Base-by-base conservation (phyloP, 2,329 filamentous ascomycete species). In the Thielaviopsis euricoi region DNA sequence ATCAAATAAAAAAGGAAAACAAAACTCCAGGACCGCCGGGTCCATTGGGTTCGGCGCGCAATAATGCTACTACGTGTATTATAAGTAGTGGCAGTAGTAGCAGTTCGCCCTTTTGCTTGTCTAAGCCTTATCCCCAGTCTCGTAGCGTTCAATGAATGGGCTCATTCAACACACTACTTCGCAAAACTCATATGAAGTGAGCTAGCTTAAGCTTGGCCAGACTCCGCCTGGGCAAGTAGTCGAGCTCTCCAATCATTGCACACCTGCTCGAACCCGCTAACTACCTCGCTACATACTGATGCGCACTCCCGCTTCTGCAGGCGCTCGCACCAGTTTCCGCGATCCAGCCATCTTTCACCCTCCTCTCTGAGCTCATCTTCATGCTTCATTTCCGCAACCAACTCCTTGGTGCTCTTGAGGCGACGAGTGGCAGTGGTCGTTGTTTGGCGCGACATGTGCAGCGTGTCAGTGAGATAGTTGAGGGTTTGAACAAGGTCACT, bases 401-500 rank as follows among this genome's bases (percentile, higher is more conserved):
- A 81, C 67, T 95, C 90, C 64, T 85, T 87, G 6, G 88, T 89
- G 40, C 82, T 87, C 64, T 86, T 85, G 55, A 98, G 73, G 51
- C 89, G 80, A 58, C 93, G 77, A 2, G 85, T 83, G 1, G 91
- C 93, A 10, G 86, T 85, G 2, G 83, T 86, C 0, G 88, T 93
- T 1, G 87, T 86, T 70, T 97, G 91, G 13, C 89, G 83, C 33
- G 86, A 89, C 85, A 97, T 95, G 70, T 97, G 91, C 37, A 98
- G 76, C 3, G 88, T 90, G 68, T 98, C 93, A 6, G 87, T 89
- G 4, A 98, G 76, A 63, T 89, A 86, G 64, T 88, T 89, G 52
- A 98, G 79, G 6, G 88, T 87, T 65, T 88, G 80, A 9, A 91
- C 80, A 26, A 91, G 73, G 61, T 89, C 86, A 25, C 80, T 74